Evolutionary conservation across 345 rosid genomes (phyloP).

Genomic region (Pistacia vera): DNA sequence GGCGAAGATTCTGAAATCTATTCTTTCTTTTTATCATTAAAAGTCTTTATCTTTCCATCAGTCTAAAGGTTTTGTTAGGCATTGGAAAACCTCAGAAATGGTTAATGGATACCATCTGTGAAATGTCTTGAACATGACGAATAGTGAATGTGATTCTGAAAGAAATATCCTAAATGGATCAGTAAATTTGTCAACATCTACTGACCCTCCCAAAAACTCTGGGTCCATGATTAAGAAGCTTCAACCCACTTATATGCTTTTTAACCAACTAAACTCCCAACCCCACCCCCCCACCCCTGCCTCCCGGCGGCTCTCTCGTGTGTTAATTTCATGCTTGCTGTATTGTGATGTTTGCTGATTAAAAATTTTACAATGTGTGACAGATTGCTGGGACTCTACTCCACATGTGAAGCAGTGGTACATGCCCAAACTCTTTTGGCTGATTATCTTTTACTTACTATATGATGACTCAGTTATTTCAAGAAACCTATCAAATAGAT

Average conservation of each 20-base stretch:
- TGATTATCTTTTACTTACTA: background rate
- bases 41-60: background rate
- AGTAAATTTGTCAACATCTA: background rate
- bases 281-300: background rate
- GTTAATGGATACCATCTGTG: background rate
- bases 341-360: slow-evolving; percentile 15
- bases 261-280: background rate
- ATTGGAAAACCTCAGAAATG: background rate
- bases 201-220: background rate
- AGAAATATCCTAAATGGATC: background rate
- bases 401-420: slow-evolving; percentile 85
- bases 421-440: slow-evolving; percentile 20
- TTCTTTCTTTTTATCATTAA: background rate
- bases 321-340: slow-evolving; percentile 11
- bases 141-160: background rate
- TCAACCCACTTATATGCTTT: background rate
- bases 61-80: background rate
- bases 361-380: slow-evolving; percentile 27
- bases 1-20: background rate
- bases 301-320: background rate
- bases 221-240: too few relatives aligned
- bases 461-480: slow-evolving; percentile 1
- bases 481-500: background rate
- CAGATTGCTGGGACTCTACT: slow-evolving; percentile 88
- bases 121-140: background rate